Conservation (phyloP, 345 rosid species). For the Capsella bursapastoris region DNA sequence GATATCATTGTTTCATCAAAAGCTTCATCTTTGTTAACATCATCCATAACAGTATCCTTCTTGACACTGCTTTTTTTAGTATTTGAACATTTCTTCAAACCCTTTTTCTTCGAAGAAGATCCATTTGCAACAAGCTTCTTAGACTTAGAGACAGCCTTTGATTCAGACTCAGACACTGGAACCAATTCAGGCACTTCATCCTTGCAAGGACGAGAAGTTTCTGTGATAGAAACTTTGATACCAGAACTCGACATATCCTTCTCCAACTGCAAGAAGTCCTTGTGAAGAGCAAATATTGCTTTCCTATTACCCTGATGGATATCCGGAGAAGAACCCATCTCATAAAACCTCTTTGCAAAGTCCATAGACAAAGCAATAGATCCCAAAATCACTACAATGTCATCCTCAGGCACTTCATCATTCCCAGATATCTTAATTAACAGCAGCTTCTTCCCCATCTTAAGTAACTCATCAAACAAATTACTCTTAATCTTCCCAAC, state of each 20-base stretch:
- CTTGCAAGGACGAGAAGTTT: slow-evolving; percentile 34
- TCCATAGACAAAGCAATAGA: slow-evolving; percentile 60
- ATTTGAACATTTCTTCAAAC: slow-evolving; percentile 58
- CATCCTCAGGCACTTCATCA: slow-evolving; percentile 52
- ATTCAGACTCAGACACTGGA: slow-evolving; percentile 47
- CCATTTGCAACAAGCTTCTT: slow-evolving; percentile 43
- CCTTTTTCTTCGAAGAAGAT: slow-evolving; percentile 41
- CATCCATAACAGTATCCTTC: slow-evolving; percentile 37
- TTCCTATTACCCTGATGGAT: slow-evolving; percentile 93
- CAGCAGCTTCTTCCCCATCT: slow-evolving; percentile 60
- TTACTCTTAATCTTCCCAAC: slow-evolving; percentile 71
- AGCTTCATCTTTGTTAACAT: slow-evolving; percentile 35
- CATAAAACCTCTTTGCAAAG: slow-evolving; percentile 66
- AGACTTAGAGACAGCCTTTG: slow-evolving; percentile 31
- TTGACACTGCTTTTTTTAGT: slow-evolving; percentile 52
- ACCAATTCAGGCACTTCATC: slow-evolving; percentile 64
- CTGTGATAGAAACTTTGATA: slow-evolving; percentile 53
- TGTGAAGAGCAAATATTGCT: slow-evolving; percentile 61
- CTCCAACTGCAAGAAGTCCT: slow-evolving; percentile 75
- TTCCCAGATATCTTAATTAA: slow-evolving; percentile 53
- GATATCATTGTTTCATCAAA: slow-evolving; percentile 68
- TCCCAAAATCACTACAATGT: slow-evolving; percentile 64
- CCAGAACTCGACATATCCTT: slow-evolving; percentile 58
- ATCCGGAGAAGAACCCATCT: slow-evolving; percentile 71
- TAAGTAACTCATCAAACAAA: slow-evolving; percentile 67